These are phyloP conservation scores for Saturnispora saitoi DNA, from an alignment of 805 yeast species.

Conservation along the genomic window DNA sequence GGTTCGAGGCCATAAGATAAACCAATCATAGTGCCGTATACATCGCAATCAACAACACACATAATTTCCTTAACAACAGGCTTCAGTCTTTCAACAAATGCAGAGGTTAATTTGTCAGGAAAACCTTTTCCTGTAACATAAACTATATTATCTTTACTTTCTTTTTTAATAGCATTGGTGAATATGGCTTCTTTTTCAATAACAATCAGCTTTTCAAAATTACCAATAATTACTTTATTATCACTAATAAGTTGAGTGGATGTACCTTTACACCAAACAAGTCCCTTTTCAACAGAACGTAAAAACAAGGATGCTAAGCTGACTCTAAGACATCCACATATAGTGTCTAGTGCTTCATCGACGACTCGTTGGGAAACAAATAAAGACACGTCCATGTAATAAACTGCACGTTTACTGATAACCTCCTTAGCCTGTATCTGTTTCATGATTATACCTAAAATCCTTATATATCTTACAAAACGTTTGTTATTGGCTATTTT, in stretches of 20 bases:
- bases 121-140: conserved; percentile 57
- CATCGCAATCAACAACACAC: conserved; percentile 55
- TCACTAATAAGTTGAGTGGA: conserved; percentile 1
- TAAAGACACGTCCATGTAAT: conserved; percentile 46
- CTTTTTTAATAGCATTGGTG: conserved; percentile 21
- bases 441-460: conserved; percentile 16
- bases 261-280: conserved; percentile 15
- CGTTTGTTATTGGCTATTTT: conserved; percentile 12
- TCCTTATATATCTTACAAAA: conserved; percentile 20
- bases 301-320: conserved; percentile 34
- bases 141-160: conserved; percentile 20
- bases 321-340: conserved; percentile 33
- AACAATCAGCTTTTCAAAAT: conserved; percentile 27
- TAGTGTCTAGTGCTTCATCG: conserved; percentile 30
- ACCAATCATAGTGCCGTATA: conserved; percentile 49
- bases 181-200: conserved; percentile 48
- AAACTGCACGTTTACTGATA: conserved; percentile 48
- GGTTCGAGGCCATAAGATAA: conserved; percentile 3
- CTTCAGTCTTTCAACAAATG: conserved; percentile 26
- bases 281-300: conserved; percentile 49
- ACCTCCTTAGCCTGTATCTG: conserved; percentile 8
- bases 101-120: conserved; percentile 49
- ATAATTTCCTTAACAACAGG: conserved; percentile 28
- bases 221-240: conserved; percentile 9
- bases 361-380: conserved; percentile 39